phyloP scores from a whole-genome alignment of 805 yeast genomes.

The Candida odintsovae region DNA sequence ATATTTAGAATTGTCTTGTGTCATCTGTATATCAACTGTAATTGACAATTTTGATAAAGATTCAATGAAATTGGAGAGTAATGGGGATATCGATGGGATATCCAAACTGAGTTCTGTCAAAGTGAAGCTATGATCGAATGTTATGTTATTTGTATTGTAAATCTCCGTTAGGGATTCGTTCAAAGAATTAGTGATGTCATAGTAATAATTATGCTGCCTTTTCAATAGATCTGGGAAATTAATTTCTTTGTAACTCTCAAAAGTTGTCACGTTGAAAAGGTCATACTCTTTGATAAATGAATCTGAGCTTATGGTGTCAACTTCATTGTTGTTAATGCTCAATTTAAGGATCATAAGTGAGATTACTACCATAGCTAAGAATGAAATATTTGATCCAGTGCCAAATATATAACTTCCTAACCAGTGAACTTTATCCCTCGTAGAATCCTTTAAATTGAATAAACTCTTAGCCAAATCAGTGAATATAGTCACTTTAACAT shows the following conservation, averaged over 20 bases:
- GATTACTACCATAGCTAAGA: background rate
- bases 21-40: background rate
- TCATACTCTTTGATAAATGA: background rate
- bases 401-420: slow-evolving; percentile 3
- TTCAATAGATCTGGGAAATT: background rate
- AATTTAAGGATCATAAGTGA: background rate
- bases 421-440: slow-evolving; percentile 2
- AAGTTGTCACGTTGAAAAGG: background rate
- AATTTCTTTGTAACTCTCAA: background rate
- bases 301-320: background rate
- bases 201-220: background rate
- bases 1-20: background rate
- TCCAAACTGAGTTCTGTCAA: background rate
- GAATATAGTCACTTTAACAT: slow-evolving; percentile 2
- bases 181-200: background rate
- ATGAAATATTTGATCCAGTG: background rate
- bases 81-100: background rate
- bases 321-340: background rate
- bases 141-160: background rate
- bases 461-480: background rate
- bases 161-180: background rate
- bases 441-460: background rate
- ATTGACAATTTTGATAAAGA: background rate
- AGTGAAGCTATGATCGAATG: background rate
- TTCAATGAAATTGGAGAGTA: background rate